Percentiles rank a stretch among this genome's conserved stretches.
Conservation (phyloP, 805 yeast species). For the Saccharomycopsis oosterbeekiorum region DNA sequence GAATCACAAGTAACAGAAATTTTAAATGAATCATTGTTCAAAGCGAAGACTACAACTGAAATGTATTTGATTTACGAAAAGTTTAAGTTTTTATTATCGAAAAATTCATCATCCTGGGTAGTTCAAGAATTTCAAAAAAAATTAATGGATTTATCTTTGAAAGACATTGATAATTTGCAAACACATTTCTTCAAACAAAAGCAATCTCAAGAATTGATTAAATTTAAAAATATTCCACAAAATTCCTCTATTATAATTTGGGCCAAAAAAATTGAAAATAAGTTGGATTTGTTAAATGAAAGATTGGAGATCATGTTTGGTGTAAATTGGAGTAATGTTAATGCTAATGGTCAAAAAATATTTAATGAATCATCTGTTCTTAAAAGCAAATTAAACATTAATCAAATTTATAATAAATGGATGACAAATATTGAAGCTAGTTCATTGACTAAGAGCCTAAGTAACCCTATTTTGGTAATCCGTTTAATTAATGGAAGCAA, state of each 20-base stretch:
- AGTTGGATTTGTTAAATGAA: constrained; percentile 32
- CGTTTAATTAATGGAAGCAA: constrained; percentile 20
- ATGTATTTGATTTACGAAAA: constrained; percentile 42
- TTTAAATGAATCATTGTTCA: constrained; percentile 31
- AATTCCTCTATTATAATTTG: constrained; percentile 40
- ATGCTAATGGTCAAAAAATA: constrained; percentile 60
- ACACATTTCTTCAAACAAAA: constrained; percentile 29
- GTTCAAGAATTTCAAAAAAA: constrained; percentile 49
- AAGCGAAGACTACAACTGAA: constrained; percentile 35
- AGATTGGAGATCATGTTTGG: constrained; percentile 48
- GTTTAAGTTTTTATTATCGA: constrained; percentile 37
- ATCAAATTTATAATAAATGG: constrained; percentile 42
- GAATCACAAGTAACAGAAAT: constrained; percentile 37
- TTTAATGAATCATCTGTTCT: constrained; percentile 38
- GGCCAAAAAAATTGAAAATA: constrained; percentile 41
- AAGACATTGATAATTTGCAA: constrained; percentile 37
- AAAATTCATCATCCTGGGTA: constrained; percentile 49
- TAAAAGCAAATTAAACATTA: constrained; percentile 36
- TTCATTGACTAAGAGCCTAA: constrained; percentile 16
- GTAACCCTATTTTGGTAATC: constrained; percentile 34
- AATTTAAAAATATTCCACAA: constrained; percentile 38
- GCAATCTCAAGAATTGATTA: constrained; percentile 27
- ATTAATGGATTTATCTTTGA: constrained; percentile 38
- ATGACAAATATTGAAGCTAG: constrained; percentile 21
- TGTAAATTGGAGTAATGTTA: constrained; percentile 42